These are phyloP conservation scores for Drechslerella dactyloides DNA, from an alignment of 2,329 filamentous ascomycete genomes.

Conservation along the genomic window DNA sequence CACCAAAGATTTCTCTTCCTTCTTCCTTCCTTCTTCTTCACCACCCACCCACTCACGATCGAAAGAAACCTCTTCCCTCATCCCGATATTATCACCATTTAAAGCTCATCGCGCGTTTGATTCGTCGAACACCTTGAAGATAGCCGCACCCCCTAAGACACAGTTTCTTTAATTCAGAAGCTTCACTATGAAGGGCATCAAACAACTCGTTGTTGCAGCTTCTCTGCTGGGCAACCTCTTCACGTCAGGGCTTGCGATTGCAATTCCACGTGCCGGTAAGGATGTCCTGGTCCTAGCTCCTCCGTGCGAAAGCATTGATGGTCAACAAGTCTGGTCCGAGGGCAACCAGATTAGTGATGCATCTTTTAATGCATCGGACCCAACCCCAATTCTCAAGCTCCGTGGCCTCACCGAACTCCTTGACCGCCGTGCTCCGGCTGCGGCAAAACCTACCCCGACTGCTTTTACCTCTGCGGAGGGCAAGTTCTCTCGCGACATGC, in stretches of 20 bases:
- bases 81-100: no score
- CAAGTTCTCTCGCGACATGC: slow-evolving; percentile 44
- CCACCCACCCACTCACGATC: background rate
- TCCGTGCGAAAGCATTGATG: slow-evolving; percentile 16
- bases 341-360: slow-evolving; percentile 7
- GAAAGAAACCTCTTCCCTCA: background rate
- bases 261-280: slow-evolving; percentile 5
- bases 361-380: slow-evolving; percentile 29
- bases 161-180: slow-evolving; percentile 2
- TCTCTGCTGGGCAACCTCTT: slow-evolving; percentile 27
- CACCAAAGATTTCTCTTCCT: no score
- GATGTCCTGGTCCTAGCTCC: slow-evolving; percentile 22
- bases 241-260: slow-evolving; percentile 12
- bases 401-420: slow-evolving; percentile 9
- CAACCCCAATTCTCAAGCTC: slow-evolving; percentile 5
- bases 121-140: no score
- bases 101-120: no score
- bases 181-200: slow-evolving; percentile 44
- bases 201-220: slow-evolving; percentile 16
- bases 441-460: slow-evolving; percentile 21
- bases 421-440: slow-evolving; percentile 5
- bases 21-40: slow-evolving; percentile 4
- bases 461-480: slow-evolving; percentile 42
- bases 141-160: no score
- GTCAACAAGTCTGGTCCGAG: slow-evolving; percentile 26